Conservation (phyloP, 345 rosid species). For the Rhodomyrtus tomentosa region DNA sequence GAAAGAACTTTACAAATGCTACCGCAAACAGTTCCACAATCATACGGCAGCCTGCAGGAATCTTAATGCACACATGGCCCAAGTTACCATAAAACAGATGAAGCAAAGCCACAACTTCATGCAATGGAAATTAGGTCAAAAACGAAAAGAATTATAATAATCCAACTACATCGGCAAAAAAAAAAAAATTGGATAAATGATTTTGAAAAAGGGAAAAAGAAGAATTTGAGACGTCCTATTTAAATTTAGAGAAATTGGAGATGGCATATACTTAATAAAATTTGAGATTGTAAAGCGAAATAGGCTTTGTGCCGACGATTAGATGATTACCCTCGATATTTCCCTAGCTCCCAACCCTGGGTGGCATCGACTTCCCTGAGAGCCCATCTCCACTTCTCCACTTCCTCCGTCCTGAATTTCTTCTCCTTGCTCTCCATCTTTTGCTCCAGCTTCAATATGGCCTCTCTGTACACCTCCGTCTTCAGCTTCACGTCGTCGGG, state of each 20-base stretch:
- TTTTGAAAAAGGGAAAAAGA: too few relatives aligned
- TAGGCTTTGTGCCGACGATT: background rate
- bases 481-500: background rate
- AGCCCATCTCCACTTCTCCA: background rate
- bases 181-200: too few relatives aligned
- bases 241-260: background rate
- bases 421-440: too few relatives aligned
- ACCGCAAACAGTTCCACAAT: too few relatives aligned
- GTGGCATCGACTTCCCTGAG: background rate
- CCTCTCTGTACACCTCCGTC: accelerated
- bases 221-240: background rate
- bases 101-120: too few relatives aligned
- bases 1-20: too few relatives aligned
- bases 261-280: background rate
- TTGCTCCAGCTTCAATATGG: background rate
- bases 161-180: too few relatives aligned
- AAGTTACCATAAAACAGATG: too few relatives aligned
- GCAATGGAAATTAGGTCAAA: too few relatives aligned
- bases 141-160: too few relatives aligned
- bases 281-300: accelerated
- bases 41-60: too few relatives aligned
- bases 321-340: background rate
- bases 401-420: background rate
- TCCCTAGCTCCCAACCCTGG: background rate
- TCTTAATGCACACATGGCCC: too few relatives aligned